Conservation (phyloP, 306 rosid genomes). For the Cucurbita pepo region DNA sequence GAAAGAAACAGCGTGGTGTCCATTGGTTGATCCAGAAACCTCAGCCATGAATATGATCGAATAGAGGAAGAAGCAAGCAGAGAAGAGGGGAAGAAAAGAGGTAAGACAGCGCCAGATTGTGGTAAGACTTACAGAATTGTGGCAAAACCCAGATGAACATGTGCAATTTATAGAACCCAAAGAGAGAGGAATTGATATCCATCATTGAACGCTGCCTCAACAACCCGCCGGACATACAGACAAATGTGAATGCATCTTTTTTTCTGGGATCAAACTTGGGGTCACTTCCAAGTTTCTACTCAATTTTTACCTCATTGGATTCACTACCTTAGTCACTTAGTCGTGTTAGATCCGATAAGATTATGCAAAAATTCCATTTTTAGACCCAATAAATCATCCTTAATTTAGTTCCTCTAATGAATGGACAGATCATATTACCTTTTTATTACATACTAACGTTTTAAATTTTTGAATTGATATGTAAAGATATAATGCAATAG, state of each 20-base stretch:
- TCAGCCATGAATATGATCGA: conserved; percentile 33
- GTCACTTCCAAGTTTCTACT: neutral
- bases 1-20: conserved; percentile 19
- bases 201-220: conserved; percentile 21
- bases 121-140: neutral
- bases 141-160: neutral
- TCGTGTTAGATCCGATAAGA: no score
- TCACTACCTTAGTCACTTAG: no score
- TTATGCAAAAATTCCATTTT: no score
- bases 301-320: neutral
- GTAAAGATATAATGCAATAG: no score
- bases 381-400: no score
- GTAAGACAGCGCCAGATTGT: neutral
- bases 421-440: no score
- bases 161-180: neutral
- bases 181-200: conserved; percentile 8
- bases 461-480: no score
- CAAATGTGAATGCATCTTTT: conserved; percentile 7
- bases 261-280: neutral
- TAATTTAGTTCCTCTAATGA: no score
- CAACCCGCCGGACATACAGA: conserved; percentile 39
- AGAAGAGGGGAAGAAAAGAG: neutral
- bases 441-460: no score
- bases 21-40: conserved; percentile 14
- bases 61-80: neutral